These are phyloP conservation scores for Phytophthora multivora DNA, from an alignment of 352 stramenopile species.

Conservation along the genomic window DNA sequence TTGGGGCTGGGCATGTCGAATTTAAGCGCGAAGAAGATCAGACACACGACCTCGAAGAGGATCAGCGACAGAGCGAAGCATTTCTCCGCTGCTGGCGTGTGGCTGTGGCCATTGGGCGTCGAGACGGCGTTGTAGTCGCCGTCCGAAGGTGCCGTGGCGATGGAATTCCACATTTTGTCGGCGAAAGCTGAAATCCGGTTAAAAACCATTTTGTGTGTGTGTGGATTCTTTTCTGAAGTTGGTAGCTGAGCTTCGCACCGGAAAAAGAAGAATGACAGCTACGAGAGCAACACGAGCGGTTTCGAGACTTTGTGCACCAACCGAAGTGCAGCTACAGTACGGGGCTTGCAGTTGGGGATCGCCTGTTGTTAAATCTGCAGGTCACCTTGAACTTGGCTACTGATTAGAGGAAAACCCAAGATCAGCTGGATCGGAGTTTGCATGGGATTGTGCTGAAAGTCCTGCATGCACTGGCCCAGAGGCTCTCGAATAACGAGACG, in stretches of 20 bases:
- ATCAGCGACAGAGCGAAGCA: slow-evolving; percentile 16
- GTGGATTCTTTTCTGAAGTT: not conserved
- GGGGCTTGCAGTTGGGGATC: slow-evolving; percentile 5
- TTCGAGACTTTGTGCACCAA: not conserved
- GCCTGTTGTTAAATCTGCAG: slow-evolving; percentile 9
- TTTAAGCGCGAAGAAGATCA: slow-evolving; percentile 26
- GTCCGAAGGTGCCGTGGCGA: slow-evolving; percentile 4
- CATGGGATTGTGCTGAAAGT: slow-evolving; percentile 10
- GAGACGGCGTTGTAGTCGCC: slow-evolving; percentile 16
- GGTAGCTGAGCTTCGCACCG: not conserved
- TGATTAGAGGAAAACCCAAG: slow-evolving; percentile 21
- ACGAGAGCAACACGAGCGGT: not conserved
- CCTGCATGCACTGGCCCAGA: slow-evolving; percentile 4
- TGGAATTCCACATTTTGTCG: slow-evolving; percentile 22
- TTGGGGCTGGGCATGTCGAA: slow-evolving; percentile 22
- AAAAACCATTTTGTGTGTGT: slow-evolving; percentile 16
- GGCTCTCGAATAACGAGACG: slow-evolving; percentile 19
- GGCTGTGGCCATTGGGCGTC: slow-evolving; percentile 10
- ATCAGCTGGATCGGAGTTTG: slow-evolving; percentile 16
- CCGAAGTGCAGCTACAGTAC: not conserved
- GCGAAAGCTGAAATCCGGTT: slow-evolving; percentile 12
- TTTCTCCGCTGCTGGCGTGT: not conserved
- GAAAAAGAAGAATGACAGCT: slow-evolving; percentile 15
- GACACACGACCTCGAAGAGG: slow-evolving; percentile 17
- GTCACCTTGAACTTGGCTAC: slow-evolving; percentile 21